Base-by-base conservation (phyloP, 148 eudicot species). In the Persicaria tinctoria region DNA sequence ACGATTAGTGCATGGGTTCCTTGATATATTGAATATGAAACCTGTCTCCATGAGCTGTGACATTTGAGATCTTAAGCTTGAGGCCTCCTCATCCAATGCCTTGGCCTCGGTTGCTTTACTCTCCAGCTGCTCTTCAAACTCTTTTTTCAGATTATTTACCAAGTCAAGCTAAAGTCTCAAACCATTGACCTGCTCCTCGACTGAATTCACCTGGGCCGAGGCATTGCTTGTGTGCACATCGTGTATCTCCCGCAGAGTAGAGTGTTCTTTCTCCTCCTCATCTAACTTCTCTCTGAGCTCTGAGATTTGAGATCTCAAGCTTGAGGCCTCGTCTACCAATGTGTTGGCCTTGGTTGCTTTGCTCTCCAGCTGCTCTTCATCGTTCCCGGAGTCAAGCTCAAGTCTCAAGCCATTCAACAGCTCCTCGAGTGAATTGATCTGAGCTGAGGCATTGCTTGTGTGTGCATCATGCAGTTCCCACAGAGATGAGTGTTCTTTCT, bases 161-260 rank as follows among this genome's bases (percentile, higher is more conserved):
- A 82, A 80, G 49, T 83, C 88, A 5, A 90, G 79, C 68, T 85
- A 77, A 18, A 80, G 64, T 77, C 85, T 85, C 76, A 87, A 82
- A 66, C 73, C 78, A 57, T 73, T 73, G 1, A 11, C 51, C 75
- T 77, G 76, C 45, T 84, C 83, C 20, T 53, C 57, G 0, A 53
- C 1, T 53, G 57, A 10, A 57, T 73, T 73, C 2, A 11, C 51
- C 75, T 77, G 76, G 27, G 82, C 83, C 20, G 83, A 77, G 73
- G 86, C 74, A 57, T 78, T 86, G 63, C 66, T 76, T 60, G 71
- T 74, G 76, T 83, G 85, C 11, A 78, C 71, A 68, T 32, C 5
- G 18, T 68, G 71, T 4, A 32, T 8, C 3, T 68, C 71, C 79
- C 1, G 66, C 44, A 60, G 44, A 60, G 38, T 60, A 60, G 66